phyloP scores from a whole-genome alignment of 495 filamentous ascomycete species.

The Neurospora sublineolata region DNA sequence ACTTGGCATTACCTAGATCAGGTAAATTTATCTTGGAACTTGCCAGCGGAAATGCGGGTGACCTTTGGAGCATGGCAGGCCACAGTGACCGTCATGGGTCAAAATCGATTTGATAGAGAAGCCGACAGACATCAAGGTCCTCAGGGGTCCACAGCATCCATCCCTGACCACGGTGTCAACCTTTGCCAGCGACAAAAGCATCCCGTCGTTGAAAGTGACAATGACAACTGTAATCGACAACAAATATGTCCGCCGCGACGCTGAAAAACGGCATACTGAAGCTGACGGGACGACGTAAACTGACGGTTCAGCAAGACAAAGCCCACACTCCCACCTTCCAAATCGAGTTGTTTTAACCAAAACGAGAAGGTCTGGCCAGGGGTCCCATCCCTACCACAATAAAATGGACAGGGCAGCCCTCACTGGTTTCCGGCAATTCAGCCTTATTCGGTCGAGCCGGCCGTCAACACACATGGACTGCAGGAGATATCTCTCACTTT shows the following conservation, averaged over 20 bases:
- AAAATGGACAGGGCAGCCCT: background rate
- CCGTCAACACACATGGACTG: background rate
- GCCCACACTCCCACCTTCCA: slow-evolving; percentile 1
- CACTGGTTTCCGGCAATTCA: background rate
- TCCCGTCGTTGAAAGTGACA: background rate
- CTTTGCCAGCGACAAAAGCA: background rate
- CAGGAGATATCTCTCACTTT: background rate
- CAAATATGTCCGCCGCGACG: background rate
- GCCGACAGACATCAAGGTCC: background rate
- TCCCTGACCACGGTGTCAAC: background rate
- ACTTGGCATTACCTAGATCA: no score
- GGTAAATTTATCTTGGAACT: background rate
- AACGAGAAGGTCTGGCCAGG: background rate
- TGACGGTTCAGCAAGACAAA: background rate
- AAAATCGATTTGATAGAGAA: background rate
- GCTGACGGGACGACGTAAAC: background rate
- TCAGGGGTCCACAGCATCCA: background rate
- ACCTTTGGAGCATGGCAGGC: background rate
- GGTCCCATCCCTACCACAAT: background rate
- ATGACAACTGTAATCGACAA: background rate
- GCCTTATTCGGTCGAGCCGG: background rate
- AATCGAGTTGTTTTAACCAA: background rate
- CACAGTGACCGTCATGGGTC: background rate
- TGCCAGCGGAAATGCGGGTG: background rate
- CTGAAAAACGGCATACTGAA: background rate